Evolutionary conservation across 495 filamentous ascomycete species (phyloP).

Genomic region (Penicillium chermesinum): DNA sequence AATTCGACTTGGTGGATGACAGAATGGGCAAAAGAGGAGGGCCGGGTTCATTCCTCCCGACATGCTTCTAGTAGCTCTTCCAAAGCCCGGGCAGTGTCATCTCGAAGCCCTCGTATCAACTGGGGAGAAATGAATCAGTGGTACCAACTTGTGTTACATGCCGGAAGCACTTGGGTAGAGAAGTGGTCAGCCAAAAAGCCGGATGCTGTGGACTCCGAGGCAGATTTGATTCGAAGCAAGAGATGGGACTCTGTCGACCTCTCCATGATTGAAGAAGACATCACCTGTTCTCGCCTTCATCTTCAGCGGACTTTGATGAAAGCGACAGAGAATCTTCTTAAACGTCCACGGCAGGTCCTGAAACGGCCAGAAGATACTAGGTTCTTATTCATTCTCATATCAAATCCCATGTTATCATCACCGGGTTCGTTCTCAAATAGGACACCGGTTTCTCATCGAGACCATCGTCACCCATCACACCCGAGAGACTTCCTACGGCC

Average conservation of each 20-base stretch:
- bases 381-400: constrained; percentile 77
- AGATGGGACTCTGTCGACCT: constrained; percentile 30
- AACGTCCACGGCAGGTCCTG: constrained; percentile 70
- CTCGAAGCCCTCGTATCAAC: constrained; percentile 66
- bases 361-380: constrained; percentile 65
- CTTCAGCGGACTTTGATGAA: constrained; percentile 68
- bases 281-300: constrained; percentile 64
- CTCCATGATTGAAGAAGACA: constrained; percentile 52
- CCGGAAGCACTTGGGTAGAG: constrained; percentile 56
- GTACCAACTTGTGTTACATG: constrained; percentile 67
- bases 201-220: constrained; percentile 20
- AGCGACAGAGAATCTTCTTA: constrained; percentile 78
- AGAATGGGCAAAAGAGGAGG: constrained; percentile 31
- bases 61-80: constrained; percentile 22
- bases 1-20: constrained; percentile 85
- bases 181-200: constrained; percentile 42
- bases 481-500: constrained; percentile 19
- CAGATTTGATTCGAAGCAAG: constrained; percentile 19
- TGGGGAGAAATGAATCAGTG: constrained; percentile 69
- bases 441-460: constrained; percentile 7
- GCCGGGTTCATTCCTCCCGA: constrained; percentile 18
- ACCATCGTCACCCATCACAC: constrained; percentile 28
- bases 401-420: constrained; percentile 69
- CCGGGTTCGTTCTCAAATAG: constrained; percentile 10
- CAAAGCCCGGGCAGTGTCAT: constrained; percentile 43